Evolutionary conservation across 1,284 basidiomycete species (phyloP).

Genomic region (Tremellales sp.): DNA sequence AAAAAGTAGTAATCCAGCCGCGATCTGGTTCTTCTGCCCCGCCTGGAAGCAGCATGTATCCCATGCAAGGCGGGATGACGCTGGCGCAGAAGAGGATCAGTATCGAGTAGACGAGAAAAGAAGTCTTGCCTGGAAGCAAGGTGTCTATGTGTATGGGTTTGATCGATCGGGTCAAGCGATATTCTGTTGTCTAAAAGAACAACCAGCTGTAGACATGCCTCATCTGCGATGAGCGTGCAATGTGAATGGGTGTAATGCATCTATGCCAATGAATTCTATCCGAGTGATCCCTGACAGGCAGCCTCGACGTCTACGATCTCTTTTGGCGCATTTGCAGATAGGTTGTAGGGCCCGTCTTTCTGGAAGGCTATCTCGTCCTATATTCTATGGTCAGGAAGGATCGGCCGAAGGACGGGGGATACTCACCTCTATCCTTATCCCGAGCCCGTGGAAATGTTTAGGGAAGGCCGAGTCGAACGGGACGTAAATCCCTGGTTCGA

Average conservation of each 20-base stretch:
- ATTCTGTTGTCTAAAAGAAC: too few species aligned
- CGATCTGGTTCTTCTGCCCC: too few species aligned
- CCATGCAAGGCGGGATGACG: too few species aligned
- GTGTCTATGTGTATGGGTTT: neutral
- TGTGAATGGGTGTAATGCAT: too few species aligned
- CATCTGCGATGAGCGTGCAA: too few species aligned
- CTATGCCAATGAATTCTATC: neutral
- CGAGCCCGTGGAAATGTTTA: slow-evolving; percentile 78
- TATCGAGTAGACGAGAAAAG: neutral
- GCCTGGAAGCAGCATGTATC: too few species aligned
- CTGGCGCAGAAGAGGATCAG: neutral
- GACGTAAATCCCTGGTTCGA: slow-evolving; percentile 61
- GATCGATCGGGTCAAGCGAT: too few species aligned
- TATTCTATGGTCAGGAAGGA: neutral
- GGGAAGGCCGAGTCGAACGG: slow-evolving; percentile 73
- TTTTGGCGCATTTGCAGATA: slow-evolving; percentile 78
- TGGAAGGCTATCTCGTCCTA: slow-evolving; percentile 82
- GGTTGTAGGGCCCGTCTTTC: slow-evolving; percentile 61
- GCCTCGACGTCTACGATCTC: slow-evolving; percentile 86
- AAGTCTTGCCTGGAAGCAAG: neutral
- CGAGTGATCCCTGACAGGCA: slow-evolving; percentile 69
- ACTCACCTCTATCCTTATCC: slow-evolving; percentile 78
- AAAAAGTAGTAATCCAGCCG: too few species aligned
- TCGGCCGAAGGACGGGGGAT: neutral
- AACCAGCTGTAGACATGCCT: neutral